phyloP scores from a whole-genome alignment of 306 rosid species.

The Sindora glabra region DNA sequence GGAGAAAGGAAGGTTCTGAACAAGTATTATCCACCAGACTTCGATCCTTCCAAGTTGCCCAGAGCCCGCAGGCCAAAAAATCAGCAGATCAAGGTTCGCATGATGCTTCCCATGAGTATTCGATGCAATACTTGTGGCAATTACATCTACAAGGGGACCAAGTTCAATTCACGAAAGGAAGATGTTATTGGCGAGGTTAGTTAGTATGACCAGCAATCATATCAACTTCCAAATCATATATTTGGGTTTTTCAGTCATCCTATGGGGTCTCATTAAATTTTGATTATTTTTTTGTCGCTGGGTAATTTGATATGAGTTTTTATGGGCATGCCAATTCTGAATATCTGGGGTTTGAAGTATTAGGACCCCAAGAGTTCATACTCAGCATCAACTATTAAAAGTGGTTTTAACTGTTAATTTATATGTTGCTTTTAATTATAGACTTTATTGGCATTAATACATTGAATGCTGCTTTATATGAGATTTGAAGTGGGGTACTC shows the following conservation, averaged over 20 bases:
- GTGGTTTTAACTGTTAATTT: too few species aligned
- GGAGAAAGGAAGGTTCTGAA: constrained; percentile 90
- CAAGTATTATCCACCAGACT: constrained; percentile 93
- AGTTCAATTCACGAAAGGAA: constrained; percentile 41
- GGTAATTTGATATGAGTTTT: too few species aligned
- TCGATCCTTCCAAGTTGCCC: constrained; percentile 80
- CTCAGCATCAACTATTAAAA: too few species aligned
- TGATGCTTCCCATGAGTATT: constrained; percentile 99
- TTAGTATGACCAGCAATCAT: not conserved
- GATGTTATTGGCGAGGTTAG: constrained; percentile 38
- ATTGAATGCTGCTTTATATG: not conserved
- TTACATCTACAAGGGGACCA: constrained; percentile 43
- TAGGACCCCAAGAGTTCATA: too few species aligned
- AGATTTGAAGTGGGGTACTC: too few species aligned
- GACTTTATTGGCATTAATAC: too few species aligned
- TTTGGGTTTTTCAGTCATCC: too few species aligned
- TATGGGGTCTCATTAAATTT: too few species aligned
- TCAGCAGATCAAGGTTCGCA: constrained; percentile 84
- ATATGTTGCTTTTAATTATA: too few species aligned
- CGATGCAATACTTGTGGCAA: constrained; percentile 82
- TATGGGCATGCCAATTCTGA: too few species aligned
- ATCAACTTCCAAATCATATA: not conserved
- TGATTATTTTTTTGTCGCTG: too few species aligned
- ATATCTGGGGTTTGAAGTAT: too few species aligned
- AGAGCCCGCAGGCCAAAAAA: constrained; percentile 68